Base-by-base conservation (phyloP, 1,284 basidiomycete genomes). In the Bondarzewia mesenterica region DNA sequence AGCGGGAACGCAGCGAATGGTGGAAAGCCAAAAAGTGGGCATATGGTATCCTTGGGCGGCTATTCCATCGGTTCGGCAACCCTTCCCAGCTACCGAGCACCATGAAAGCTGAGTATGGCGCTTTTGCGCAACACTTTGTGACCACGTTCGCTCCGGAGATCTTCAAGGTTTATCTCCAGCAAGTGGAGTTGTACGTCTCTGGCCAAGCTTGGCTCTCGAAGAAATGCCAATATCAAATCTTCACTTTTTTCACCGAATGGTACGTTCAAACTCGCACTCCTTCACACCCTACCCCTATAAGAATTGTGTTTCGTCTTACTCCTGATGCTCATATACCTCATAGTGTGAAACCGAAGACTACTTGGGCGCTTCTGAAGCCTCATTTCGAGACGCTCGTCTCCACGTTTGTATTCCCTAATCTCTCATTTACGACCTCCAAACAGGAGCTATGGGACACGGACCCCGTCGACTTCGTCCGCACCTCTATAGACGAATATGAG, bases 21-120 rank as follows among this genome's bases (percentile, higher is more conserved):
- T 89, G 87, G 83, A 86, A 85, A 59, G 78, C 84, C 5, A 93
- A 93, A 68, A 93, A 93, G 61, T 92, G 90, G 89, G 85, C 90
- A 1, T 91, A 84, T 61, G 78, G 75, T 27, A 80, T 79, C 38
- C 70, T 92, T 7, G 84, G 84, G 16, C 70, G 83, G 23, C 68
- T 90, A 20, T 90, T 90, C 72, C 84, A 85, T 58, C 72, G 84
- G 78, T 93, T 82, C 57, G 90, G 90, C 5, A 91, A 86, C 63
- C 89, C 90, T 0, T 87, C 85, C 1, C 89, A 92, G 59, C 75
- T 93, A 18, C 88, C 88, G 0, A 75, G 71, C 47, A 70, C 82
- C 15, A 71, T 87, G 69, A 74, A 85, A 61, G 70, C 76, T 37
- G 77, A 82, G 32, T 93, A 92, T 57, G 70, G 69, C 16, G 60